phyloP scores from a whole-genome alignment of 1,284 basidiomycete genomes.

The Malassezia vespertilionis region DNA sequence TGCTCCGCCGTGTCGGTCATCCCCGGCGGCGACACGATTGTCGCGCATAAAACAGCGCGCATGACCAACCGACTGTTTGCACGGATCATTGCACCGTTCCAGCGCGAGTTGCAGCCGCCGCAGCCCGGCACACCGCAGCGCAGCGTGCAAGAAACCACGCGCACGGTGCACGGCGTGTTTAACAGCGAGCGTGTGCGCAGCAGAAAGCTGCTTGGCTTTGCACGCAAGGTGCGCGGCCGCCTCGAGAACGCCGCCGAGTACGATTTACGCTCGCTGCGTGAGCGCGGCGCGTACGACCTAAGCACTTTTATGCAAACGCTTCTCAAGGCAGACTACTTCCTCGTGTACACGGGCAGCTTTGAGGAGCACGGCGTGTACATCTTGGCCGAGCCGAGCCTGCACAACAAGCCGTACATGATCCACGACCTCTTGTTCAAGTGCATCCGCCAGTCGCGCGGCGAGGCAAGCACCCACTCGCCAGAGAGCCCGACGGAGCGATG shows the following conservation, averaged over 20 bases:
- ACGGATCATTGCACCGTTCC: slow-evolving; percentile 76
- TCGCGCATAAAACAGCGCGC: slow-evolving; percentile 54
- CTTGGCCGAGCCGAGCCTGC: slow-evolving; percentile 71
- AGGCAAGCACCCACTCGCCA: not conserved
- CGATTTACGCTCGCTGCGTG: slow-evolving; percentile 57
- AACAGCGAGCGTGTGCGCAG: slow-evolving; percentile 86
- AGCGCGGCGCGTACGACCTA: slow-evolving; percentile 51
- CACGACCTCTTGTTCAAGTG: slow-evolving; percentile 74
- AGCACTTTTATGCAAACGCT: slow-evolving; percentile 70
- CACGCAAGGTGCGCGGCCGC: slow-evolving; percentile 54
- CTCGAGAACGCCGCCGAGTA: slow-evolving; percentile 97
- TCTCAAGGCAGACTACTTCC: slow-evolving; percentile 77
- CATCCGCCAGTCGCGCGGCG: slow-evolving; percentile 36
- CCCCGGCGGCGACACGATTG: slow-evolving; percentile 74
- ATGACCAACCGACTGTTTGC: slow-evolving; percentile 53
- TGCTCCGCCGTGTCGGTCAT: slow-evolving; percentile 84
- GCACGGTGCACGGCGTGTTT: slow-evolving; percentile 84
- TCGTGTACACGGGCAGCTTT: slow-evolving; percentile 80
- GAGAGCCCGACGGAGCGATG: not conserved
- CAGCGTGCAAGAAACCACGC: slow-evolving; percentile 66
- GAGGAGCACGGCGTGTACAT: slow-evolving; percentile 91
- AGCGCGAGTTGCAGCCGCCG: slow-evolving; percentile 78
- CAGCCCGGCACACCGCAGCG: slow-evolving; percentile 19
- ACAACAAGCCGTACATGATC: slow-evolving; percentile 69
- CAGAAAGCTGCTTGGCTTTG: slow-evolving; percentile 81